A percentile compares a stretch with the other conserved stretches of the same genome.
phyloP scores from a whole-genome alignment of 306 rosid genomes.

The Begonia peltatifolia region DNA sequence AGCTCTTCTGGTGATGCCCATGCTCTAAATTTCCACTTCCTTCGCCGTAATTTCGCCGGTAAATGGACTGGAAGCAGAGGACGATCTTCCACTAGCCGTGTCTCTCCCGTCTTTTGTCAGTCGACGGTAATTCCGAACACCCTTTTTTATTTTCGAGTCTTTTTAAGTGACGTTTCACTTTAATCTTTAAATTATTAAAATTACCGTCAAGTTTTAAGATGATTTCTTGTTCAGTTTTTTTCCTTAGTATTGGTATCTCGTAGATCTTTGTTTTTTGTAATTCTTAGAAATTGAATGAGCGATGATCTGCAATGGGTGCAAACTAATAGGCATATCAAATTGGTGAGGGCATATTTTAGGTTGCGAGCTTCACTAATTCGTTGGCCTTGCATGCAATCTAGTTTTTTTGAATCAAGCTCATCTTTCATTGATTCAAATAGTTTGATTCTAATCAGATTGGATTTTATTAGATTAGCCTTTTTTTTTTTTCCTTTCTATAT shows the following conservation, averaged over 20 bases:
- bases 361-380: neutral
- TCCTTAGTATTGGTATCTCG: neutral
- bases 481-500: too few species aligned
- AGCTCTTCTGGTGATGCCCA: constrained; percentile 13
- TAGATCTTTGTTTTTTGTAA: neutral
- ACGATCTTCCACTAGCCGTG: constrained; percentile 13
- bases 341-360: neutral
- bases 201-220: neutral
- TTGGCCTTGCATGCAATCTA: neutral
- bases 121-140: constrained; percentile 25
- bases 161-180: neutral
- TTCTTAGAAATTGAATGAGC: neutral
- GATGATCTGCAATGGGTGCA: neutral
- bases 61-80: constrained; percentile 6
- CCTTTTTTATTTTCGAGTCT: constrained; percentile 1
- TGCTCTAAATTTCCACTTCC: constrained; percentile 14
- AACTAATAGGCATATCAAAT: neutral
- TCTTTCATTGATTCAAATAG: too few species aligned
- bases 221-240: neutral
- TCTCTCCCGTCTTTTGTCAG: constrained; percentile 30
- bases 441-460: too few species aligned
- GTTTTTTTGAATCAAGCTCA: too few species aligned
- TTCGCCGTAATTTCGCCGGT: constrained; percentile 8
- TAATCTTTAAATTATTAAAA: neutral
- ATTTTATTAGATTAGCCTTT: too few species aligned